Percentiles rank a stretch among this genome's conserved stretches.
Conservation (phyloP, 2,329 filamentous ascomycete species). For the Monilinia polystroma region DNA sequence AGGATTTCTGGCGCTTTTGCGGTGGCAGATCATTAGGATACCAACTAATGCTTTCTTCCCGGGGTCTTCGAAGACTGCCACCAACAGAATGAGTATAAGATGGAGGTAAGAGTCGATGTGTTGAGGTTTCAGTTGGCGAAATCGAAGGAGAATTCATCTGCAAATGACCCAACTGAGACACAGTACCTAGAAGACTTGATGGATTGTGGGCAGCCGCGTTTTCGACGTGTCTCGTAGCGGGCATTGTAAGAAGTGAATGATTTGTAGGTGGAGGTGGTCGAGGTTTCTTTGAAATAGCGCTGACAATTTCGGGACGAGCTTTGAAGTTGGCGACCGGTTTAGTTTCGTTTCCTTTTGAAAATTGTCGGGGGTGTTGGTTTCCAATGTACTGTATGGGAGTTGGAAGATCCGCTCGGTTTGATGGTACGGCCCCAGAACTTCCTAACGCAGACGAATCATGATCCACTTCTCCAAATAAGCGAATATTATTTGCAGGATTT, state of each 20-base stretch:
- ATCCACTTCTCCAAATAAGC: constrained; percentile 40
- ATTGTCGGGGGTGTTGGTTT: neutral
- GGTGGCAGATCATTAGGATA: constrained; percentile 41
- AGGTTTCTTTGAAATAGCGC: constrained; percentile 18
- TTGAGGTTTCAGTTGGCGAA: constrained; percentile 19
- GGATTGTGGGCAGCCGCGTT: constrained; percentile 22
- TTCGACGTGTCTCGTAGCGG: constrained; percentile 22
- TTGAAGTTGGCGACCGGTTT: constrained; percentile 3
- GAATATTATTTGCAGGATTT: constrained; percentile 26
- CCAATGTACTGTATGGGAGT: constrained; percentile 26
- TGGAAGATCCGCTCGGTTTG: constrained; percentile 36
- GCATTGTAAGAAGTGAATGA: constrained; percentile 9
- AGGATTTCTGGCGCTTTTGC: constrained; percentile 51
- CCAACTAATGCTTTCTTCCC: constrained; percentile 35
- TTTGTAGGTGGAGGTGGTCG: constrained; percentile 28
- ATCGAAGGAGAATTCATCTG: constrained; percentile 39
- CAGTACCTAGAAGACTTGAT: constrained; percentile 39
- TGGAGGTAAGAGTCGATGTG: constrained; percentile 25
- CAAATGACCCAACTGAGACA: constrained; percentile 39
- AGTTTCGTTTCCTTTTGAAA: constrained; percentile 22
- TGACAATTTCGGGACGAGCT: constrained; percentile 2
- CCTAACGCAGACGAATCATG: constrained; percentile 35
- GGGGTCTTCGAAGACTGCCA: constrained; percentile 37
- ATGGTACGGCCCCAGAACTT: constrained; percentile 39
- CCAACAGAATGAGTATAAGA: constrained; percentile 25